Evolutionary conservation across 2,329 filamentous ascomycete species (phyloP), one percentile per base, ranked within the genome.

Genomic region (Sclerotinia borealis): DNA sequence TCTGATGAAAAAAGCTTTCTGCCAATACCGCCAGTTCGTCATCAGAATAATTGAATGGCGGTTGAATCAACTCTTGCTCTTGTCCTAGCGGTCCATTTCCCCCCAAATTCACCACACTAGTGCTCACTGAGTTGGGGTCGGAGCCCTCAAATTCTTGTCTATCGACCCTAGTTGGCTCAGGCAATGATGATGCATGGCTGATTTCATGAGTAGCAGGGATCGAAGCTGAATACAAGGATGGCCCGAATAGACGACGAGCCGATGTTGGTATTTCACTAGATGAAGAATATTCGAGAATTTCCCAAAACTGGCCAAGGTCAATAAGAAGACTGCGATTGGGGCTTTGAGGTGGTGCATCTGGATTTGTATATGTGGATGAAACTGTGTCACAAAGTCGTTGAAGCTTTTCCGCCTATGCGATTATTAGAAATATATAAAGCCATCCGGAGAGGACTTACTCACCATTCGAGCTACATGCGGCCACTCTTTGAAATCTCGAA

Each of bases 251-350:
- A 27, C 72, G 70, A 17, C 72, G 71, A 3, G 74, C 73, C 9
- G 74, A 75, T 41, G 73, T 69, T 2, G 72, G 69, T 1, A 70
- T 47, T 47, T 78, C 77, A 55, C 74, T 76, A 13, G 76, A 76
- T 10, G 76, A 78, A 1, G 77, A 77, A 59, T 79, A 79, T 68
- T 81, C 79, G 1, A 81, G 72, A 13, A 81, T 79, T 63, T 80
- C 78, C 76, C 79, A 81, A 68, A 81, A 80, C 27, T 77, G 74
- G 4, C 76, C 77, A 0, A 81, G 74, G 59, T 81, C 78, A 43
- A 80, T 79, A 1, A 79, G 71, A 9, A 79, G 72, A 74, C 66
- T 75, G 68, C 36, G 73, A 66, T 63, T 74, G 65, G 52, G 75
- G 67, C 59, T 75, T 13, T 69, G 69, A 1, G 67, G 69, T 10